These are phyloP conservation scores for Talaromyces trachyspermus DNA, from an alignment of 495 filamentous ascomycete genomes.

Conservation along the genomic window DNA sequence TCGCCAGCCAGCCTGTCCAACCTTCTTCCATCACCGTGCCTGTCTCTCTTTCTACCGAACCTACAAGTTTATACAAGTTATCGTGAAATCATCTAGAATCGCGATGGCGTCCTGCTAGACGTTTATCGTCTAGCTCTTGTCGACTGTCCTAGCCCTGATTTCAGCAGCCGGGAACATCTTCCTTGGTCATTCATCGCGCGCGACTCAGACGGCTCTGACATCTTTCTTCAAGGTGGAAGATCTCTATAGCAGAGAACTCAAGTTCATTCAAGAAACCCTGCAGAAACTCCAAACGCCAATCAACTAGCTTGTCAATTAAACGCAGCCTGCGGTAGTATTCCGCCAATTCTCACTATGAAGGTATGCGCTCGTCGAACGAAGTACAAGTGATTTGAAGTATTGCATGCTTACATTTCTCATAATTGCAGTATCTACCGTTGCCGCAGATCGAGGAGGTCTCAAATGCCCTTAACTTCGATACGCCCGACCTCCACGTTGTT, in stretches of 20 bases:
- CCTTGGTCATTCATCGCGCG: constrained; percentile 18
- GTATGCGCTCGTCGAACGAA: constrained; percentile 8
- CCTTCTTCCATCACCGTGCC: constrained; percentile 12
- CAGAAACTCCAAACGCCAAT: background rate
- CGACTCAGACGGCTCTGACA: constrained; percentile 3
- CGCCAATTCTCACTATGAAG: constrained; percentile 18
- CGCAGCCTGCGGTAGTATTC: background rate
- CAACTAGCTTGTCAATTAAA: constrained; percentile 4
- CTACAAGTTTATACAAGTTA: no score
- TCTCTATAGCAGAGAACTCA: background rate
- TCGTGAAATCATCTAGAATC: constrained; percentile 17
- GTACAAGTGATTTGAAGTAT: background rate
- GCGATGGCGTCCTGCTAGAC: constrained; percentile 34
- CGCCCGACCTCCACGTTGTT: constrained; percentile 77
- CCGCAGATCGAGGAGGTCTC: constrained; percentile 82
- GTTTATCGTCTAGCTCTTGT: constrained; percentile 29
- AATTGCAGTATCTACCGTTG: constrained; percentile 81
- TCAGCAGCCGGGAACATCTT: constrained; percentile 29
- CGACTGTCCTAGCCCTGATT: constrained; percentile 11
- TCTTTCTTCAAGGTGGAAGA: constrained; percentile 1
- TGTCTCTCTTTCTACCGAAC: constrained; percentile 4
- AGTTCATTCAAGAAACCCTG: background rate
- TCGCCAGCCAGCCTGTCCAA: no score
- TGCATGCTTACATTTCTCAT: background rate
- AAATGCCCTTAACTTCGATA: constrained; percentile 87